Percentiles rank a stretch among this genome's conserved stretches.
These are phyloP conservation scores for Arctium lappa DNA, from an alignment of 129 eudicot species.

Conservation along the genomic window DNA sequence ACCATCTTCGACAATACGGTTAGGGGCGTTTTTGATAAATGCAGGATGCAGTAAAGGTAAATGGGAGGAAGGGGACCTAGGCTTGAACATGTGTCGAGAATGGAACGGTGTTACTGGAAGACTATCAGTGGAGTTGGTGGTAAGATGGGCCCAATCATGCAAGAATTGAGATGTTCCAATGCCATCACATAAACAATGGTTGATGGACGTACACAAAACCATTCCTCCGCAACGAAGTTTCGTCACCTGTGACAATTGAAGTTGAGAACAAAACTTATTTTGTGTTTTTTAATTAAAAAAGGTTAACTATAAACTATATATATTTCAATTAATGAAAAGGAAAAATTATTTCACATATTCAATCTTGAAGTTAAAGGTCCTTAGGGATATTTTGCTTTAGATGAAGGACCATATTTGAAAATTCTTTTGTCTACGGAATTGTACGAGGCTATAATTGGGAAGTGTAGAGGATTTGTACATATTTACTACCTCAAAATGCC, in stretches of 20 bases:
- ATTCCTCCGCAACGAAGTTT: slow-evolving; percentile 80
- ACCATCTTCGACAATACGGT: background rate
- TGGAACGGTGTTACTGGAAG: slow-evolving; percentile 60
- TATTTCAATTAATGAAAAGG: background rate
- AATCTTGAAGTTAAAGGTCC: background rate
- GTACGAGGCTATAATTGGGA: slow-evolving; percentile 1
- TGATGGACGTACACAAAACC: slow-evolving; percentile 75
- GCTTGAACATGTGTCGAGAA: slow-evolving; percentile 71
- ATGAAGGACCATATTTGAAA: background rate
- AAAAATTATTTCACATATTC: background rate
- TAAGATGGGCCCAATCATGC: slow-evolving; percentile 85
- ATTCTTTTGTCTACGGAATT: background rate
- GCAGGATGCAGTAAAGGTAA: slow-evolving; percentile 40
- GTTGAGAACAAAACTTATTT: background rate
- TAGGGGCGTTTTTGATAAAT: slow-evolving; percentile 27
- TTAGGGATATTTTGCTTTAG: background rate
- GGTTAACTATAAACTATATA: background rate
- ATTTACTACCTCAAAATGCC: no score
- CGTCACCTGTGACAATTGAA: slow-evolving; percentile 50
- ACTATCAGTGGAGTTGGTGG: slow-evolving; percentile 27
- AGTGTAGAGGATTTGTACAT: slow-evolving; percentile 1
- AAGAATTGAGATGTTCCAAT: slow-evolving; percentile 83
- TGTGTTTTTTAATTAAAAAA: background rate
- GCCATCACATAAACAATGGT: slow-evolving; percentile 90
- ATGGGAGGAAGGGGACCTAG: slow-evolving; percentile 44